These are phyloP conservation scores for Ascobolus immersus DNA, from an alignment of 495 filamentous ascomycete genomes.

Conservation along the genomic window DNA sequence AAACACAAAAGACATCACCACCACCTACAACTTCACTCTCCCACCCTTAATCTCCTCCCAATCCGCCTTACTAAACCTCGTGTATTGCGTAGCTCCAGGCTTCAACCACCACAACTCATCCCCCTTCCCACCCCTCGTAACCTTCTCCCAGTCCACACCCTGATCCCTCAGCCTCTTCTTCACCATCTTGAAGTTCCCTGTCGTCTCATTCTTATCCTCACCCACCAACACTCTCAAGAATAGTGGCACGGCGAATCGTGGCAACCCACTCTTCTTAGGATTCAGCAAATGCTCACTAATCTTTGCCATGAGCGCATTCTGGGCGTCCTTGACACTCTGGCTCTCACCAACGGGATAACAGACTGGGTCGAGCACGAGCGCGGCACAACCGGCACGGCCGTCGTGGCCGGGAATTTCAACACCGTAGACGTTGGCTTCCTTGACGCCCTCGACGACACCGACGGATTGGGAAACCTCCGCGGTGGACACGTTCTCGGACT, in stretches of 20 bases:
- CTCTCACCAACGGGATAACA: constrained; percentile 2
- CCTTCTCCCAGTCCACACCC: constrained; percentile 42
- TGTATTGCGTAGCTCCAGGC: constrained; percentile 32
- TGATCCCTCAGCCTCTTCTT: constrained; percentile 43
- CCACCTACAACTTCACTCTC: constrained; percentile 36
- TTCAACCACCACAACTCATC: constrained; percentile 49
- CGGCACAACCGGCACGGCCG: constrained; percentile 64
- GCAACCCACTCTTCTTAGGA: constrained; percentile 28
- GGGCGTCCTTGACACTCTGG: too few species aligned
- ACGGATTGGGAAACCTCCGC: constrained; percentile 44
- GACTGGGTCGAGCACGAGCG: constrained; percentile 23
- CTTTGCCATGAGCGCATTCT: constrained; percentile 23
- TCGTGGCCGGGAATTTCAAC: constrained; percentile 62
- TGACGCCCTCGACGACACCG: constrained; percentile 22
- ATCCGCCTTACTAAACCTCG: constrained; percentile 35
- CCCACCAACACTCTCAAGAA: constrained; percentile 42
- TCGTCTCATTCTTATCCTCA: constrained; percentile 34
- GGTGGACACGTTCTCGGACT: constrained; percentile 76
- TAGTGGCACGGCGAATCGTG: constrained; percentile 49
- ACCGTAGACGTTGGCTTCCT: constrained; percentile 75
- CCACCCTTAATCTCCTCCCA: constrained; percentile 44
- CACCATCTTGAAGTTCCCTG: constrained; percentile 74
- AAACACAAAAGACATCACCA: background rate
- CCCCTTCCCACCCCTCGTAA: constrained; percentile 12
- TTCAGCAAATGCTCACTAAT: constrained; percentile 42